A percentile compares a stretch with the other conserved stretches of the same genome.
phyloP scores from a whole-genome alignment of 306 rosid species.

The Cucumis cinereus region DNA sequence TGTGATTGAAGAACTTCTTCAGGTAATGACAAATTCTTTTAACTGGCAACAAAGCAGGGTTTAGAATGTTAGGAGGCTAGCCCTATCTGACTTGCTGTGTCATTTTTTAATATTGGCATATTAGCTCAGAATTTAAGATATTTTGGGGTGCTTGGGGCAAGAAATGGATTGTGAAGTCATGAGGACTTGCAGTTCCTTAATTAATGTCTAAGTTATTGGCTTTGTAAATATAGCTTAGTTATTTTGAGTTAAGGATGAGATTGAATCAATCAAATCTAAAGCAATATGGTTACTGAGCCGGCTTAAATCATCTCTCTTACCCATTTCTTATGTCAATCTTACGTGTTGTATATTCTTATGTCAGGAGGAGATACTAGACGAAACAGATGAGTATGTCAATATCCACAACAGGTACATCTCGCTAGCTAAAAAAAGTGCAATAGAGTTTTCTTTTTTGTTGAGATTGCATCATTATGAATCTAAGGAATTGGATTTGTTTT shows the following conservation, averaged over 20 bases:
- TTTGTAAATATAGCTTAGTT: neutral
- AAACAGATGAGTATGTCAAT: slow-evolving; percentile 95
- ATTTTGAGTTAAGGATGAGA: neutral
- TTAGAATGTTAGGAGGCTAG: neutral
- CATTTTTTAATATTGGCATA: neutral
- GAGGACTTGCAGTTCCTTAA: neutral
- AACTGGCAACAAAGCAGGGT: neutral
- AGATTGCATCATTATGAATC: neutral
- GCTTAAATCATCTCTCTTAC: neutral
- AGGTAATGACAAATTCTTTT: slow-evolving; percentile 36
- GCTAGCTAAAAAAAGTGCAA: neutral
- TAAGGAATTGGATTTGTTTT: neutral
- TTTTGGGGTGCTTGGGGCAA: neutral
- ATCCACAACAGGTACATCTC: slow-evolving; percentile 80
- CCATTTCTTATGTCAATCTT: neutral
- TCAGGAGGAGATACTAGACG: slow-evolving; percentile 98
- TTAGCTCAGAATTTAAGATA: neutral
- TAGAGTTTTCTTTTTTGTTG: neutral
- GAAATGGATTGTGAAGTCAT: too few species aligned
- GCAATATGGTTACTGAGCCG: neutral
- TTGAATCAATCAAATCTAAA: neutral
- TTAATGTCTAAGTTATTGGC: neutral
- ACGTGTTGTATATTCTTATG: slow-evolving; percentile 16
- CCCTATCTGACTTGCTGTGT: neutral
- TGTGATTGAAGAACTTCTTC: slow-evolving; percentile 99